phyloP scores from a whole-genome alignment of 495 filamentous ascomycete species.

The Neurospora discreta region DNA sequence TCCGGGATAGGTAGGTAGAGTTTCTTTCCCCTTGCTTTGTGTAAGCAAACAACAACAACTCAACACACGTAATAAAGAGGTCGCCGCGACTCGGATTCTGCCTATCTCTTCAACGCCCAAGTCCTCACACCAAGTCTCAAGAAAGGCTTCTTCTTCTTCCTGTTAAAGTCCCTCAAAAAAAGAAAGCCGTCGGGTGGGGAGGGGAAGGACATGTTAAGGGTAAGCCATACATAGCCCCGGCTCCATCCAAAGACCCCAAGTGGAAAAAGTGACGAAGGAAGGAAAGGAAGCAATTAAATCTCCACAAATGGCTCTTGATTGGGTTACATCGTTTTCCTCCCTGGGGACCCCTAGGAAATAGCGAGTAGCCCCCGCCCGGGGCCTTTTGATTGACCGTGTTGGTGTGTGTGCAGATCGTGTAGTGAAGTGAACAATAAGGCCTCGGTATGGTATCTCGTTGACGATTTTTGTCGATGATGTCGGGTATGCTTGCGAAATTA shows the following conservation, averaged over 20 bases:
- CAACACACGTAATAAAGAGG: neutral
- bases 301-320: neutral
- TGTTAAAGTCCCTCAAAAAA: neutral
- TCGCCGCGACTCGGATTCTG: neutral
- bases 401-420: neutral
- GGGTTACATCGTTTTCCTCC: neutral
- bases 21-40: too few relatives aligned
- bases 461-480: neutral
- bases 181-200: neutral
- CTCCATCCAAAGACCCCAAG: neutral
- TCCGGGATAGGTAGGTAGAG: too few relatives aligned
- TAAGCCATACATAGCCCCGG: neutral
- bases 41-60: neutral
- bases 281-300: neutral
- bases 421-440: neutral
- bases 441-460: neutral
- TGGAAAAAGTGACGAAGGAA: neutral
- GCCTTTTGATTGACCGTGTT: neutral
- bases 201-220: neutral
- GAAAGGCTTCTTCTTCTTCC: neutral
- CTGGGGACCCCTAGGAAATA: neutral
- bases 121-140: neutral
- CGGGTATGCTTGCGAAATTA: neutral
- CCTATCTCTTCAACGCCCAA: neutral
- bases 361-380: neutral